phyloP scores from a whole-genome alignment of 768 basidiomycete genomes.

The Russula olivacea region DNA sequence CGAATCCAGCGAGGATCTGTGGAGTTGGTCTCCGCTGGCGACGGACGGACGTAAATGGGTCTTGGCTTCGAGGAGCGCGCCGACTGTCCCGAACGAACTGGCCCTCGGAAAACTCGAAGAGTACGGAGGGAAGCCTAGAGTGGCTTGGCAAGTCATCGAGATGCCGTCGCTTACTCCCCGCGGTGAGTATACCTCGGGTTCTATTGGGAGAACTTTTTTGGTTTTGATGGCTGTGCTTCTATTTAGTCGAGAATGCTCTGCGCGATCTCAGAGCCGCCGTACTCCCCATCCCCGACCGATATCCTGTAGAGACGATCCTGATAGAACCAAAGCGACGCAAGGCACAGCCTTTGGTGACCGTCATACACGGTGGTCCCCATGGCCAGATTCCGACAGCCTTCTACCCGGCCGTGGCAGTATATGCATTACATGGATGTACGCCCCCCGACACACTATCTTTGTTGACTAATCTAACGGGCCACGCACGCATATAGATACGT shows the following conservation, averaged over 20 bases:
- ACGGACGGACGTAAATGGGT: conserved; percentile 21
- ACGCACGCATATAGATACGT: conserved; percentile 23
- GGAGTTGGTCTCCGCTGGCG: conserved; percentile 25
- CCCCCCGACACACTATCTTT: background rate
- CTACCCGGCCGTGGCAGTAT: conserved; percentile 18
- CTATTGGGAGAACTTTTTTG: background rate
- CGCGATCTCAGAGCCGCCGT: conserved; percentile 12
- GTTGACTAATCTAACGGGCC: background rate
- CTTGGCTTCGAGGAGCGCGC: conserved; percentile 24
- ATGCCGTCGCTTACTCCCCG: conserved; percentile 15
- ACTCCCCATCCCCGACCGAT: conserved; percentile 18
- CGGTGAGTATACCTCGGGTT: background rate
- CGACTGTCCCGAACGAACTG: conserved; percentile 21
- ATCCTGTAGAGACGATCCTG: conserved; percentile 24
- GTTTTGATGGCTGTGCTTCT: background rate
- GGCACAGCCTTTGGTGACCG: conserved; percentile 20
- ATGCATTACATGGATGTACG: conserved; percentile 28
- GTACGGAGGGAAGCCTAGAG: background rate
- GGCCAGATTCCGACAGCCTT: conserved; percentile 25
- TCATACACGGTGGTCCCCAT: conserved; percentile 35
- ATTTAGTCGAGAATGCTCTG: conserved; percentile 16
- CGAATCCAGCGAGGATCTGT: conserved; percentile 19
- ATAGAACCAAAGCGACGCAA: conserved; percentile 15
- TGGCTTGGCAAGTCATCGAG: conserved; percentile 22
- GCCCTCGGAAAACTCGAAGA: conserved; percentile 26